Evolutionary conservation across 371 early-diverging fungal genomes (phyloP), one percentile per base, ranked within the genome.

Genomic region (Rhizomucor miehei): DNA sequence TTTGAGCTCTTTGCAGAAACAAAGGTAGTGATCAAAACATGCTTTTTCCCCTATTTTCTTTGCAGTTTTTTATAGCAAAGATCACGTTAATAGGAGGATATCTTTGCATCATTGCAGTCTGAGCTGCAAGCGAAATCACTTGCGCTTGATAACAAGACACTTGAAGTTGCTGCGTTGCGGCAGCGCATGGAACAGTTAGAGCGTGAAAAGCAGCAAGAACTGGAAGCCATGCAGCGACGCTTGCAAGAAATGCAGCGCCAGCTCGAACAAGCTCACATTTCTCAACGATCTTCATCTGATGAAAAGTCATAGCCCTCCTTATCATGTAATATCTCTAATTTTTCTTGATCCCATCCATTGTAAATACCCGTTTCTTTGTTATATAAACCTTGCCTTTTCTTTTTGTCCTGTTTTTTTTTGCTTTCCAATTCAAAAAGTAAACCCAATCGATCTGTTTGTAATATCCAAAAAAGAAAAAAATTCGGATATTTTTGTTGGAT

Each of bases 141-240:
- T 20, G 60, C 58, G 11, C 40, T 69, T 9, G 65, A 73, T 47
- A 51, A 39, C n/a, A 62, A 63, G 24, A 66, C 60, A 13, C 50
- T 45, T 13, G 63, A 73, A 49, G 62, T 75, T 49, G 67, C 61
- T 11, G 54, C 52, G 1, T 29, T 69, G 11, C 53, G 54, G 17
- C 45, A 55, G 17, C 55, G 54, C 3, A 55, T 75, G 44, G 51
- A 61, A 19, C 57, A 48, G 1, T 44, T 67, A 4, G 61, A 75
- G 43, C 46, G 25, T 1, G 72, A 75, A 49, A 63, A 66, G 39
- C 34, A 60, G 45, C 52, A 43, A 14, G 56, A 59, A 52, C 40
- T 53, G n/a, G 55, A 58, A 34, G 54, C 50, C 6, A 53, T 62
- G 63, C 57, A 62, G 24, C 46, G 43, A 16, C 47, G 43, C n/a